Percentiles rank a stretch among this genome's conserved stretches.
These are phyloP conservation scores for Chimonanthus salicifolius DNA, from an alignment of 164 flowering plant genomes.

Conservation along the genomic window DNA sequence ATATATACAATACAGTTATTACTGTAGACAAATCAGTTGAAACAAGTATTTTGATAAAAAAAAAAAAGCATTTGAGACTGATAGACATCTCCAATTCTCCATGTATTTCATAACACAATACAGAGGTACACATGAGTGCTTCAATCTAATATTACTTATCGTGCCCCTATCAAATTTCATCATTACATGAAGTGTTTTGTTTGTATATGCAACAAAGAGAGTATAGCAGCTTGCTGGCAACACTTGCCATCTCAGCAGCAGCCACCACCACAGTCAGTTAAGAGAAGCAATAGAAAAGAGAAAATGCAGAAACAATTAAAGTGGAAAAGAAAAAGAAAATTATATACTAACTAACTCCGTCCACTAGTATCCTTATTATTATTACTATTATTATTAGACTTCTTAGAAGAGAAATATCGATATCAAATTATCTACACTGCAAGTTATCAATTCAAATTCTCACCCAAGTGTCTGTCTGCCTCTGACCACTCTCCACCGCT, in stretches of 20 bases:
- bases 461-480: neutral
- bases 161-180: constrained; percentile 14
- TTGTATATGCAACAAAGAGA: neutral
- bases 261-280: neutral
- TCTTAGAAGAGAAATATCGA: neutral
- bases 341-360: neutral
- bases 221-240: neutral
- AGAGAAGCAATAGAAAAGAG: neutral
- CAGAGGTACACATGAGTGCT: constrained; percentile 1
- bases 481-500: neutral
- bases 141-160: constrained; percentile 10
- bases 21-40: too few species aligned
- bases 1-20: too few species aligned
- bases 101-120: too few species aligned
- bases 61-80: too few species aligned
- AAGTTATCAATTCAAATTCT: constrained; percentile 7
- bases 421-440: neutral
- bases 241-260: neutral
- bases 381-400: neutral
- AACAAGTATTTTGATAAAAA: too few species aligned
- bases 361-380: neutral
- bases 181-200: constrained; percentile 6
- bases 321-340: neutral
- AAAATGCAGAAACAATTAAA: neutral
- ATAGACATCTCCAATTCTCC: too few species aligned